Evolutionary conservation across 441 rosid species (phyloP).

Genomic region (Gossypium davidsonii): DNA sequence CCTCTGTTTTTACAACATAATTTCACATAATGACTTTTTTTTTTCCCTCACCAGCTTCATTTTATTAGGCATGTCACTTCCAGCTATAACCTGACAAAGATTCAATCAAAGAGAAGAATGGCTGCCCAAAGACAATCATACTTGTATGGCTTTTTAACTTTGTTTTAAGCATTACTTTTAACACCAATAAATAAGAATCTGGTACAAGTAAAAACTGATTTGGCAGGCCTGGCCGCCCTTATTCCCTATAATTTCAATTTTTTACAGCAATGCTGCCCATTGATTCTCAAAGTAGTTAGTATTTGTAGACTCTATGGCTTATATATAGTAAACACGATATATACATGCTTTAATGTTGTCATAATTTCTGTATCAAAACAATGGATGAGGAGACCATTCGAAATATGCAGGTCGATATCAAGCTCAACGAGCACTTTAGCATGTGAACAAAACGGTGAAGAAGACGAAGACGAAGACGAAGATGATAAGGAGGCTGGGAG

Average conservation of each 20-base stretch:
- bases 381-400: neutral
- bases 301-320: too few relatives aligned
- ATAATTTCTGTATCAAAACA: neutral
- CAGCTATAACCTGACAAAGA: slow-evolving; percentile 31
- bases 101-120: slow-evolving; percentile 24
- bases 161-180: neutral
- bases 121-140: slow-evolving; percentile 26
- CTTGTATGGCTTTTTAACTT: slow-evolving; percentile 31
- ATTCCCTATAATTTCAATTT: too few relatives aligned
- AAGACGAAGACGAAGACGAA: slow-evolving; percentile 22
- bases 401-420: slow-evolving; percentile 31
- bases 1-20: neutral
- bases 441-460: slow-evolving; percentile 15
- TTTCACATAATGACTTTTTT: neutral
- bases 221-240: neutral
- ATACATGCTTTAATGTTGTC: too few relatives aligned
- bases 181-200: neutral
- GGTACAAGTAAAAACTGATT: neutral
- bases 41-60: slow-evolving; percentile 43
- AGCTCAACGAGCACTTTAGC: slow-evolving; percentile 20
- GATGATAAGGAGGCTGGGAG: slow-evolving; percentile 29
- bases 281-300: neutral
- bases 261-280: too few relatives aligned
- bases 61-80: slow-evolving; percentile 60
- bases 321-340: too few relatives aligned